These are phyloP conservation scores for Pleurozium schreberi DNA, from an alignment of 225 moss, liverwort and hornwort species.

Conservation along the genomic window DNA sequence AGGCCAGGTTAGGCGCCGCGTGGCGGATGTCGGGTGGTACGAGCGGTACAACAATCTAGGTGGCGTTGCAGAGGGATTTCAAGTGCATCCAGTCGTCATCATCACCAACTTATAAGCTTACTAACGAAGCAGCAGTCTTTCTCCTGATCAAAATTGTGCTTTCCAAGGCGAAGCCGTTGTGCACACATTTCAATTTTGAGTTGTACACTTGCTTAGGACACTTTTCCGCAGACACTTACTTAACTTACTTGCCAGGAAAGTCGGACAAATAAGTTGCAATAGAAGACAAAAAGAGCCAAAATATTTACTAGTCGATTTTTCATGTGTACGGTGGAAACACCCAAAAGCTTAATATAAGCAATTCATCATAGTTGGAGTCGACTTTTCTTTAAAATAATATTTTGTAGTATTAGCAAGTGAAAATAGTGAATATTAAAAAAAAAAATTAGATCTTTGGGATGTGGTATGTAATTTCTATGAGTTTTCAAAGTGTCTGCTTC, in stretches of 20 bases:
- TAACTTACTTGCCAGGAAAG: neutral
- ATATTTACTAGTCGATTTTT: neutral
- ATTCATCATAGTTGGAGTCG: too few relatives aligned
- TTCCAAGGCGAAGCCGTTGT: neutral
- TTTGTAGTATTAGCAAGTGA: too few relatives aligned
- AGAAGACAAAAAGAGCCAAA: neutral
- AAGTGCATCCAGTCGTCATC: neutral
- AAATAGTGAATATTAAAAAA: too few relatives aligned
- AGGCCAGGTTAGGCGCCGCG: neutral
- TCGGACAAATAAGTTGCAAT: too few relatives aligned
- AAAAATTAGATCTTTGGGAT: too few relatives aligned
- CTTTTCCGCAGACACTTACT: neutral
- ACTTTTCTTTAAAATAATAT: too few relatives aligned
- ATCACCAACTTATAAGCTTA: too few relatives aligned
- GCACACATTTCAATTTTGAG: neutral
- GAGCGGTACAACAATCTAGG: neutral
- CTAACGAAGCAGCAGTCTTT: neutral
- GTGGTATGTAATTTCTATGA: too few relatives aligned
- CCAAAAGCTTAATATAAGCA: too few relatives aligned
- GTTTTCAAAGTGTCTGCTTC: too few relatives aligned
- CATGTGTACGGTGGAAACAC: too few relatives aligned
- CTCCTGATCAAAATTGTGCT: neutral
- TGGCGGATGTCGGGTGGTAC: neutral
- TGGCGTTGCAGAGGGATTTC: neutral
- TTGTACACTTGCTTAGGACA: neutral